These are phyloP conservation scores for Pseudoturritis turrita DNA, from an alignment of 345 rosid species.

Conservation along the genomic window DNA sequence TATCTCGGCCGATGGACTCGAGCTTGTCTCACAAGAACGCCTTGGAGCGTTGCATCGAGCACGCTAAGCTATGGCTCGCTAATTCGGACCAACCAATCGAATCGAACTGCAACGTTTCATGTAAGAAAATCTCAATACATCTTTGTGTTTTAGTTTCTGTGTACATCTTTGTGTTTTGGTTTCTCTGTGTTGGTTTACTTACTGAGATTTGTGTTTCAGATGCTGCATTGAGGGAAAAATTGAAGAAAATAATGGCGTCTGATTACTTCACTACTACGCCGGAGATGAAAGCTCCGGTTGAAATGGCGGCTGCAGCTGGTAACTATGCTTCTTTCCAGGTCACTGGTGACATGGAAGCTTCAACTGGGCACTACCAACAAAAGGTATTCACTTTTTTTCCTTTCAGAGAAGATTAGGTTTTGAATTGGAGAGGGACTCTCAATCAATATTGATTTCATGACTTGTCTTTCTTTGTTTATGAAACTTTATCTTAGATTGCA, in stretches of 20 bases:
- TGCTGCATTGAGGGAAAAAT: slow-evolving; percentile 67
- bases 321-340: slow-evolving; percentile 55
- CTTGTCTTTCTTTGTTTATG: background rate
- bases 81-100: slow-evolving; percentile 61
- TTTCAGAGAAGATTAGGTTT: background rate
- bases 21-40: slow-evolving; percentile 76
- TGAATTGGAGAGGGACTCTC: background rate
- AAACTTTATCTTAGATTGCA: background rate
- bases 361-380: slow-evolving; percentile 39
- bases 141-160: too few species aligned
- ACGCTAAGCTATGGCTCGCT: slow-evolving; percentile 70
- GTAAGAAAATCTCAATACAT: slow-evolving; percentile 26
- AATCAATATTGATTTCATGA: background rate
- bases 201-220: slow-evolving; percentile 37
- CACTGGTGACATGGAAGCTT: slow-evolving; percentile 38
- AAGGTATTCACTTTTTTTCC: slow-evolving; percentile 33
- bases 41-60: slow-evolving; percentile 65
- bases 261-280: slow-evolving; percentile 81
- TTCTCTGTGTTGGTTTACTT: background rate
- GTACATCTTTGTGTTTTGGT: background rate
- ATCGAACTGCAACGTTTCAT: slow-evolving; percentile 48
- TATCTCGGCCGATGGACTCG: slow-evolving; percentile 79
- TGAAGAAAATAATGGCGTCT: slow-evolving; percentile 79
- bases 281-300: slow-evolving; percentile 82
- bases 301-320: slow-evolving; percentile 71